These are phyloP conservation scores for Saturnispora sekii DNA, from an alignment of 805 yeast species.

Conservation along the genomic window DNA sequence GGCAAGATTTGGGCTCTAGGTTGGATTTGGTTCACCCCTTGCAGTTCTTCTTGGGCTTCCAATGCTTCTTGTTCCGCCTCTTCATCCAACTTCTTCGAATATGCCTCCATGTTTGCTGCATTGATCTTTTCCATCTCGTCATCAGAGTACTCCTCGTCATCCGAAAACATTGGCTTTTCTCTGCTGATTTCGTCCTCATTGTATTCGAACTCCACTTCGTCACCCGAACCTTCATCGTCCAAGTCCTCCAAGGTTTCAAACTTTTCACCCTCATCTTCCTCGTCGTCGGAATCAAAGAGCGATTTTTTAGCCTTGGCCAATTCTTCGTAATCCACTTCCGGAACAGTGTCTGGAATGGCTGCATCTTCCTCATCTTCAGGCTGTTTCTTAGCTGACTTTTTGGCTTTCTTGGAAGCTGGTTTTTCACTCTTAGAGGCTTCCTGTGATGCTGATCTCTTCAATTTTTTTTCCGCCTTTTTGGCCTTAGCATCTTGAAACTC, in stretches of 20 bases:
- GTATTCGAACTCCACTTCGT: conserved; percentile 28
- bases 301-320: conserved; percentile 61
- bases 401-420: conserved; percentile 16
- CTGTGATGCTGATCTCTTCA: conserved; percentile 25
- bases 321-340: conserved; percentile 61
- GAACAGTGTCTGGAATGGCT: conserved; percentile 39
- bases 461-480: conserved; percentile 32
- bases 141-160: conserved; percentile 52
- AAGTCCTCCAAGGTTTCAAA: conserved; percentile 20
- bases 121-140: conserved; percentile 62
- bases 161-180: conserved; percentile 71
- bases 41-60: conserved; percentile 52
- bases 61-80: conserved; percentile 47
- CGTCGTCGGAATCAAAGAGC: conserved; percentile 65
- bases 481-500: conserved; percentile 49
- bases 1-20: conserved; percentile 77
- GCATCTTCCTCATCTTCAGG: conserved; percentile 25
- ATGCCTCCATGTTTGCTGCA: conserved; percentile 76
- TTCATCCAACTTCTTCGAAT: conserved; percentile 57
- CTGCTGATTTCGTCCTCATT: conserved; percentile 46
- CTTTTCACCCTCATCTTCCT: conserved; percentile 37
- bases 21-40: conserved; percentile 48
- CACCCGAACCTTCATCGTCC: conserved; percentile 15
- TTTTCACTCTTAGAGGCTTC: conserved; percentile 21
- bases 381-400: conserved; percentile 14